Conservation (phyloP, 805 yeast species). For the Osmozyma mogii region DNA sequence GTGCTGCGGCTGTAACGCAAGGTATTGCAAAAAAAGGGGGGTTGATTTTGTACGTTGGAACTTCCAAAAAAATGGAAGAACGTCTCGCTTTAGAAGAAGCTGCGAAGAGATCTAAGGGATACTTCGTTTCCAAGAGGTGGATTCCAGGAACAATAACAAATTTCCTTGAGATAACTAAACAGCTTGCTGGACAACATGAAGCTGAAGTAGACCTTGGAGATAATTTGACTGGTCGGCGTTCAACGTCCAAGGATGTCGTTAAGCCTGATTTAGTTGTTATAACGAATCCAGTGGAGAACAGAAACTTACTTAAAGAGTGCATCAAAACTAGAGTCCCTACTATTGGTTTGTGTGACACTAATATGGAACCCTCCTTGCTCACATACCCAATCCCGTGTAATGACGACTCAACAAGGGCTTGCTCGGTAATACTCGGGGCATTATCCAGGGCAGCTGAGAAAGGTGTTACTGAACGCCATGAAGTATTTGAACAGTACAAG, state of each 20-base stretch:
- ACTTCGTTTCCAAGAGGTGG: constrained; percentile 81
- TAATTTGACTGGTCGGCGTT: constrained; percentile 54
- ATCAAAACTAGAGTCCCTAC: constrained; percentile 80
- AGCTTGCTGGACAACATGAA: constrained; percentile 25
- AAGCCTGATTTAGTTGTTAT: constrained; percentile 87
- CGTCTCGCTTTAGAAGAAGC: constrained; percentile 69
- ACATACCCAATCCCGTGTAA: constrained; percentile 96
- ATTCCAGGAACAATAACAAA: constrained; percentile 92
- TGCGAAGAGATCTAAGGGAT: constrained; percentile 70
- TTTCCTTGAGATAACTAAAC: constrained; percentile 61
- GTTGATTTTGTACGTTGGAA: constrained; percentile 74
- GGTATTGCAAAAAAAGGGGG: constrained; percentile 85
- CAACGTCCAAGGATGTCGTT: no score
- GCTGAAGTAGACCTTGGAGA: constrained; percentile 71
- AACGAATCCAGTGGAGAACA: constrained; percentile 81
- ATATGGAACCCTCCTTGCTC: constrained; percentile 80
- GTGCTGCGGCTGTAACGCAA: constrained; percentile 79
- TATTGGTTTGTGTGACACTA: constrained; percentile 88
- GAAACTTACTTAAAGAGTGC: constrained; percentile 76
- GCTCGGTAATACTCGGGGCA: constrained; percentile 73
- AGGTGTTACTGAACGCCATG: constrained; percentile 58
- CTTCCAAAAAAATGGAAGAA: constrained; percentile 61
- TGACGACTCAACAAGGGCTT: constrained; percentile 82
- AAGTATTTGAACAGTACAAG: constrained; percentile 12
- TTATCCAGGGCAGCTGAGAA: constrained; percentile 77